phyloP scores from a whole-genome alignment of 352 stramenopile species.

The Globisporangium apiculatum region DNA sequence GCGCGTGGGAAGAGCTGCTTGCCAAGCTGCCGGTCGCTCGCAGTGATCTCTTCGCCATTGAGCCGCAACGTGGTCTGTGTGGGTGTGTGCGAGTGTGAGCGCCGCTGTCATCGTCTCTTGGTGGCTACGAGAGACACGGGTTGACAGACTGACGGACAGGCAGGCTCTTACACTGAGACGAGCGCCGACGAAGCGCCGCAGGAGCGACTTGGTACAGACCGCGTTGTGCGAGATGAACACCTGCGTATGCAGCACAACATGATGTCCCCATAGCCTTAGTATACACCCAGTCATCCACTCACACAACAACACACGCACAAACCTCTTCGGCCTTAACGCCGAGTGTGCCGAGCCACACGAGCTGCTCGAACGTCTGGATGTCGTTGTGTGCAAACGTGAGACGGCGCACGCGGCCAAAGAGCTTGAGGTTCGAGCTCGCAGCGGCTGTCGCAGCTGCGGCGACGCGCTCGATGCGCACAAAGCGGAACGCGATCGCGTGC shows the following conservation, averaged over 20 bases:
- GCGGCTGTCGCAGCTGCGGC: conserved; percentile 21
- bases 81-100: background rate
- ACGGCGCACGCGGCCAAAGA: conserved; percentile 45
- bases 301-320: too few species aligned
- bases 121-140: too few species aligned
- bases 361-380: conserved; percentile 49
- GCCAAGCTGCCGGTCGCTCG: conserved; percentile 32
- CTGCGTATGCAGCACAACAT: conserved; percentile 14
- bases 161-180: conserved; percentile 28
- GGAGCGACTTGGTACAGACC: conserved; percentile 43
- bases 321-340: conserved; percentile 66
- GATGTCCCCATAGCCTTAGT: background rate
- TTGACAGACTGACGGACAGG: too few species aligned
- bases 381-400: conserved; percentile 69
- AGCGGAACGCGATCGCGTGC: conserved; percentile 64
- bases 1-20: conserved; percentile 52
- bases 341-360: conserved; percentile 45
- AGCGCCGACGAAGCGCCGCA: conserved; percentile 45
- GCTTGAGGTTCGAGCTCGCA: conserved; percentile 39
- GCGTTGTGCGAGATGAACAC: conserved; percentile 59
- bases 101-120: background rate
- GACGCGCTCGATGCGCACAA: conserved; percentile 39
- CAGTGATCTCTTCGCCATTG: conserved; percentile 57
- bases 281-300: background rate
- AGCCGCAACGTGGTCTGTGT: conserved; percentile 50